Percentiles rank a stretch among this genome's conserved stretches.
Evolutionary conservation across 2,329 filamentous ascomycete genomes (phyloP).

Genomic region (Teratosphaeria zuluensis): DNA sequence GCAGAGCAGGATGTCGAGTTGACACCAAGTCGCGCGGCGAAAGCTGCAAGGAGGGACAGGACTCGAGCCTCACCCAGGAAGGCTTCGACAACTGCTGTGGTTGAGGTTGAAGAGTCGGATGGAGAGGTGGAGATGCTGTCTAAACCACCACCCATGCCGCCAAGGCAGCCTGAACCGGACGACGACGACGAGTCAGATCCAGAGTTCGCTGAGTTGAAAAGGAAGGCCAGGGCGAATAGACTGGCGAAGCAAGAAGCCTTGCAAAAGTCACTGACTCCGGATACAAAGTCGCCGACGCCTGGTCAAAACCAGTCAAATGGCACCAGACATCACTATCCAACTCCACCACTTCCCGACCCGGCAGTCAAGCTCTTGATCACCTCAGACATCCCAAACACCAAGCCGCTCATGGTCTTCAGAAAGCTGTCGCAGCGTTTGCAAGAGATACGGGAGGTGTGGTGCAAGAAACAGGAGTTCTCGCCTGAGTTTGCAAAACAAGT

Average conservation of each 20-base stretch:
- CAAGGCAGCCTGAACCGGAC: conserved; percentile 1
- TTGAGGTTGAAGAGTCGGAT: conserved; percentile 9
- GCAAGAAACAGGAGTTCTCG: conserved; percentile 48
- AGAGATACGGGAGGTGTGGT: conserved; percentile 61
- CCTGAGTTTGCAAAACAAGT: conserved; percentile 44
- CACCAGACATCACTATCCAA: conserved; percentile 2
- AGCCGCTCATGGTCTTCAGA: conserved; percentile 53
- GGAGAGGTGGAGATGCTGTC: conserved; percentile 11
- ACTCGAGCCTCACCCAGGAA: background rate
- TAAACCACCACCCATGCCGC: background rate
- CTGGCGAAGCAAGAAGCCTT: conserved; percentile 12
- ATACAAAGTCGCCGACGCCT: conserved; percentile 3
- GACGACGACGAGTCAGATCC: conserved; percentile 30
- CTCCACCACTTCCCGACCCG: conserved; percentile 32
- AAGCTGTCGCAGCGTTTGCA: conserved; percentile 58
- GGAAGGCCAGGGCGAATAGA: conserved; percentile 32
- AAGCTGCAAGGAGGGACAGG: conserved; percentile 3
- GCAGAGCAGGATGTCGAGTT: background rate
- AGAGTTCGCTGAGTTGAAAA: conserved; percentile 33
- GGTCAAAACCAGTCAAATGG: conserved; percentile 5
- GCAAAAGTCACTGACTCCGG: conserved; percentile 10
- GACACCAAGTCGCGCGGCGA: background rate
- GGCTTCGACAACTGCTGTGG: conserved; percentile 1
- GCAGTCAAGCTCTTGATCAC: conserved; percentile 57
- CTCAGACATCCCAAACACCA: conserved; percentile 54